These are phyloP conservation scores for Talaromyces sp. DNA, from an alignment of 2,329 filamentous ascomycete genomes.

Conservation along the genomic window DNA sequence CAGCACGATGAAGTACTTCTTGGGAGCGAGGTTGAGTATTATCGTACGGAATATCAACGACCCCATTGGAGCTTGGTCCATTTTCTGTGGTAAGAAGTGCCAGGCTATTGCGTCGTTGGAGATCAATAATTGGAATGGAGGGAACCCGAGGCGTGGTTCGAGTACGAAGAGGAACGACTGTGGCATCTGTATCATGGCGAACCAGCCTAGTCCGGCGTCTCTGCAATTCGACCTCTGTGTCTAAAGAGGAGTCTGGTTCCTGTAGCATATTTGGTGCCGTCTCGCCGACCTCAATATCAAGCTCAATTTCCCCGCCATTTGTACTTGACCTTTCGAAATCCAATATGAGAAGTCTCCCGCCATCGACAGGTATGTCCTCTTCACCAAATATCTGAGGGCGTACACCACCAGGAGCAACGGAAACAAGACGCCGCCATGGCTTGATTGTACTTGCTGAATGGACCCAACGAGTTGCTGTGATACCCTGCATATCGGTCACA, in stretches of 20 bases:
- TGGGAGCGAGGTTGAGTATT: slow-evolving; percentile 72
- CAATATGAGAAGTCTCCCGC: slow-evolving; percentile 70
- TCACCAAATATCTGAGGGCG: slow-evolving; percentile 65
- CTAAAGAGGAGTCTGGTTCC: slow-evolving; percentile 74
- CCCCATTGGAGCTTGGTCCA: not conserved
- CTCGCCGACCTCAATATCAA: slow-evolving; percentile 75
- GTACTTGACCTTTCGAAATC: slow-evolving; percentile 69
- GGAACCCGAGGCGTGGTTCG: slow-evolving; percentile 21
- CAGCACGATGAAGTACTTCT: slow-evolving; percentile 71
- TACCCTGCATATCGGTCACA: slow-evolving; percentile 65
- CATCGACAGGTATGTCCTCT: slow-evolving; percentile 76
- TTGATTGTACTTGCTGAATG: slow-evolving; percentile 53
- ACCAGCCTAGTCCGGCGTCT: slow-evolving; percentile 71
- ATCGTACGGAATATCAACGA: slow-evolving; percentile 67
- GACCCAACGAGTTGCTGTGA: slow-evolving; percentile 74
- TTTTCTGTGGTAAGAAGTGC: slow-evolving; percentile 28
- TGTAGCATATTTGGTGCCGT: slow-evolving; percentile 69
- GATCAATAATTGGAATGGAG: slow-evolving; percentile 26
- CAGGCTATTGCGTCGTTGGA: slow-evolving; percentile 31
- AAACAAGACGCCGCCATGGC: slow-evolving; percentile 56
- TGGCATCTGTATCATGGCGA: slow-evolving; percentile 50
- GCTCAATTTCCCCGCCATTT: slow-evolving; percentile 60
- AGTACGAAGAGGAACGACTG: slow-evolving; percentile 42
- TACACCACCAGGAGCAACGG: slow-evolving; percentile 71
- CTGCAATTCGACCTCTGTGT: slow-evolving; percentile 77